Conservation (phyloP, 1,284 basidiomycete species). For the Sporisorium scitamineum region DNA sequence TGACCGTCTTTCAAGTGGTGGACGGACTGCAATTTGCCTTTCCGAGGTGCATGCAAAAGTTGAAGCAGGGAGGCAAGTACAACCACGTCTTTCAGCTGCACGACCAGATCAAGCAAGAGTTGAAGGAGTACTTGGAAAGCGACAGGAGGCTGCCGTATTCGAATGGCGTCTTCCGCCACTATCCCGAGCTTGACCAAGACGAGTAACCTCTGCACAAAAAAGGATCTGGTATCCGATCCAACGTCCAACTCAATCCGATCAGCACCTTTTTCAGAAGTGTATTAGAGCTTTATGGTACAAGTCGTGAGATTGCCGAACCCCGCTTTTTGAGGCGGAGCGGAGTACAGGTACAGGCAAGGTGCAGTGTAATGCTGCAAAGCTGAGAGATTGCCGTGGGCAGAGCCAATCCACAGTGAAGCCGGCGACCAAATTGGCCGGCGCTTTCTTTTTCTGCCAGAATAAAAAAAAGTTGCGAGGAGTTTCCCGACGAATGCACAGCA, state of each 20-base stretch:
- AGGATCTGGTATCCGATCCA: background rate
- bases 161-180: slow-evolving; percentile 72
- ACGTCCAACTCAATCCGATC: background rate
- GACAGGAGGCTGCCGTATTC: slow-evolving; percentile 70
- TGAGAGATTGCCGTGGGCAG: slow-evolving; percentile 2
- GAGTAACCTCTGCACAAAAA: slow-evolving; percentile 1
- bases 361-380: background rate
- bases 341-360: no score
- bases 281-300: background rate
- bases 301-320: slow-evolving; percentile 19
- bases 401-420: background rate
- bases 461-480: background rate
- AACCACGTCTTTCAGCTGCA: slow-evolving; percentile 59
- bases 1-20: slow-evolving; percentile 72
- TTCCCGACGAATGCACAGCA: slow-evolving; percentile 1
- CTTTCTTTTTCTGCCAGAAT: background rate
- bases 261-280: background rate
- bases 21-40: slow-evolving; percentile 72
- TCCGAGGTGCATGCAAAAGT: slow-evolving; percentile 70
- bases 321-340: background rate
- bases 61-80: slow-evolving; percentile 66
- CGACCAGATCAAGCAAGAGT: slow-evolving; percentile 60
- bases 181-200: slow-evolving; percentile 72
- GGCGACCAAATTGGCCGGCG: slow-evolving; percentile 43
- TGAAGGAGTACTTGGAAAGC: slow-evolving; percentile 72